Evolutionary conservation across 2,329 filamentous ascomycete species (phyloP).

Genomic region (Trichoderma endophyticum): DNA sequence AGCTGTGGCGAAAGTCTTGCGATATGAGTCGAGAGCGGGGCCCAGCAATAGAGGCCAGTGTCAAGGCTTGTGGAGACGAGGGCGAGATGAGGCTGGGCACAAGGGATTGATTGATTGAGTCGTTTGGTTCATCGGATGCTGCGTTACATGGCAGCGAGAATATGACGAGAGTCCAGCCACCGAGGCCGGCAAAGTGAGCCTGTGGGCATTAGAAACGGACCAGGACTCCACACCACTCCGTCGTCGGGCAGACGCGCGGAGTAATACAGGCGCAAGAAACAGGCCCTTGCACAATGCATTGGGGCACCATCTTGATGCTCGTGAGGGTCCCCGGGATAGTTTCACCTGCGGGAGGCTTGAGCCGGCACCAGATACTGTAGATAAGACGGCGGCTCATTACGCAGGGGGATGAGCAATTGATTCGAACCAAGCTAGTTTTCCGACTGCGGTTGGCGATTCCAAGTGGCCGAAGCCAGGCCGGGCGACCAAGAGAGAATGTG

Average conservation of each 20-base stretch:
- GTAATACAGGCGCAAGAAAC: background rate
- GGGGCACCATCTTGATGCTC: background rate
- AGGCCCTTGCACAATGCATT: background rate
- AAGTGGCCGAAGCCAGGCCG: background rate
- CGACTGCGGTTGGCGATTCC: background rate
- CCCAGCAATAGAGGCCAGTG: background rate
- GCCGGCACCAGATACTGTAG: background rate
- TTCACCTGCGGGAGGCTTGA: background rate
- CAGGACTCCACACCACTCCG: slow-evolving; percentile 12
- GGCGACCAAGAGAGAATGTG: background rate
- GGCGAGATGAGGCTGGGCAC: slow-evolving; percentile 7
- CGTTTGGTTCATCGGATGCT: background rate
- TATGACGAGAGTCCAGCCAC: background rate
- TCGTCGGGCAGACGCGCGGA: slow-evolving; percentile 5
- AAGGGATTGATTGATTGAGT: background rate
- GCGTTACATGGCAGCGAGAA: slow-evolving; percentile 11
- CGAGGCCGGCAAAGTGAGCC: slow-evolving; percentile 2
- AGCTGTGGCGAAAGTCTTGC: slow-evolving; percentile 8
- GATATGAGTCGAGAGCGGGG: slow-evolving; percentile 6
- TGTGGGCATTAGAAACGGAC: background rate
- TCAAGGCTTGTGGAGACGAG: background rate
- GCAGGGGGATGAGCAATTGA: slow-evolving; percentile 16
- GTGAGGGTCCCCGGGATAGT: background rate
- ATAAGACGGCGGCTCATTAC: slow-evolving; percentile 9
- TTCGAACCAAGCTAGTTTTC: background rate